Base-by-base conservation (phyloP, 805 yeast species). In the Metschnikowia corniflorae region DNA sequence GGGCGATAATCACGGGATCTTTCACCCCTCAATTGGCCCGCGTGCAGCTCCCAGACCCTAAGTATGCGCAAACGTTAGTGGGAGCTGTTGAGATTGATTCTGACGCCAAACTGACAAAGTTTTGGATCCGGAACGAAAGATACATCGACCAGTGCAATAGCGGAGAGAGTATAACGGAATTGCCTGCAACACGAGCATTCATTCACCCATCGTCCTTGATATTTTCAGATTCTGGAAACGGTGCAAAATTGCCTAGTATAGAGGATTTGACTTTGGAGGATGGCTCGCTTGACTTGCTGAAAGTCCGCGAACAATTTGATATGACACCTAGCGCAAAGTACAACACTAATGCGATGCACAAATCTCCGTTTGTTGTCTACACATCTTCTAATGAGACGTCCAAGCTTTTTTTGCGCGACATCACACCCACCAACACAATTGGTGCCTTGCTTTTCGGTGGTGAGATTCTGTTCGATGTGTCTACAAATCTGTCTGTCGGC, bases 51-150 rank as follows among this genome's bases (percentile, higher is more conserved):
- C 97, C 97, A 0, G 88, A 86, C 43, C 77, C 89, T 3, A 86
- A 84, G 51, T 91, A 64, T 55, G 62, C 78, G 29, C 73, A 79
- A 24, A 77, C 86, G 1, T 64, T 80, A 22, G 71, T 79, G 0
- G 98, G 98, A 16, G 75, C 97, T 0, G 72, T 91, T 29, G 89
- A 85, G 36, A 70, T 78, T n/a, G 96, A 89, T 50, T 85, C 88
- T 0, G 96, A 89, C 52, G 84, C 89, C 2, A 73, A 70, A 39
- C 66, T 71, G 40, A 81, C 82, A 40, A 82, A 80, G 53, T 77
- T 79, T 34, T 88, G 88, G 84, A 71, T 83, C 29, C 63, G 85
- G 46, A 78, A 77, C 50, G 86, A 81, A 34, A 71, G 68, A 33
- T 78, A 69, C 41, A 10, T 49, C 13, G 51, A 46, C 12, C 43